Evolutionary conservation across 2,329 filamentous ascomycete genomes (phyloP).

Genomic region (Purpureocillium lavendulum): DNA sequence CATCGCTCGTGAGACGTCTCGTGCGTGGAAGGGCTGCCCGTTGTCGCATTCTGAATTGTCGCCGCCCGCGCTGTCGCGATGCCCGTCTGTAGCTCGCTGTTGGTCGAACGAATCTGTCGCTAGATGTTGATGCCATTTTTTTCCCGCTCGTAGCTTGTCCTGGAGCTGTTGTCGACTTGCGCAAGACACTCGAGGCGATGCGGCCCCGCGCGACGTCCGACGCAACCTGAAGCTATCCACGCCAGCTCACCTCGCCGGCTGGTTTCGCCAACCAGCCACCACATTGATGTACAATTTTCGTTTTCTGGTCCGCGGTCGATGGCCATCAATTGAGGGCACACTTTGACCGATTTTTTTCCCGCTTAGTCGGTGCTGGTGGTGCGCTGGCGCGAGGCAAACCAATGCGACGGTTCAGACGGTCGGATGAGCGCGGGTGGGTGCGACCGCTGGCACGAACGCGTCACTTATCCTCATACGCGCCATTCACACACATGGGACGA

Average conservation of each 20-base stretch:
- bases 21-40: constrained; percentile 11
- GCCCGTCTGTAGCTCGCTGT: background rate
- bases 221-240: constrained; percentile 23
- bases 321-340: background rate
- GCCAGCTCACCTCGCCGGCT: constrained; percentile 13
- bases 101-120: constrained; percentile 3
- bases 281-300: background rate
- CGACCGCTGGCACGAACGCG: background rate
- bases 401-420: background rate
- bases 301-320: background rate
- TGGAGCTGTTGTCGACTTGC: constrained; percentile 4
- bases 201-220: constrained; percentile 1
- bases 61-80: constrained; percentile 5
- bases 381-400: background rate
- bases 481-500: too few relatives aligned
- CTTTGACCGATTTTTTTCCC: background rate
- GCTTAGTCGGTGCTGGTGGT: background rate
- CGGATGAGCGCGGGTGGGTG: background rate
- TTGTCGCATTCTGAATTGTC: constrained; percentile 24
- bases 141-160: constrained; percentile 5
- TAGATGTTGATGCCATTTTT: constrained; percentile 10
- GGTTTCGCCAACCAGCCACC: background rate
- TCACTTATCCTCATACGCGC: too few relatives aligned
- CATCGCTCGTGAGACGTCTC: constrained; percentile 3
- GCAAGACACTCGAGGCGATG: constrained; percentile 18